Base-by-base conservation (phyloP, 306 rosid genomes). In the Delonix regia region DNA sequence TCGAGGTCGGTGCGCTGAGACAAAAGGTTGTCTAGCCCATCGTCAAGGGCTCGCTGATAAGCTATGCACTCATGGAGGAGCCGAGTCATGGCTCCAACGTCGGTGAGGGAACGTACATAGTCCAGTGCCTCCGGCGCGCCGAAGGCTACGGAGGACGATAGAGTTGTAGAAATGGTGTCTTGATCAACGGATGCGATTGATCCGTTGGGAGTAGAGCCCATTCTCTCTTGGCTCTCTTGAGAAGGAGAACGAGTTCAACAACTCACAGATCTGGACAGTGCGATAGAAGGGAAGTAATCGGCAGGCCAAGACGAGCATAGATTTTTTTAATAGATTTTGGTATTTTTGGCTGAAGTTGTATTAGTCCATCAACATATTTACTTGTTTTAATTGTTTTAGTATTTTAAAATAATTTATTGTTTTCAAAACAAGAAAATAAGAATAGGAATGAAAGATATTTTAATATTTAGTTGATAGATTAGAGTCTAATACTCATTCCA, bases 1-100 rank as follows among this genome's bases (percentile, higher is more conserved):
- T 94, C 97, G 48, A 94, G 95, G 81, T 92, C 94, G 47, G 89
- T 59, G 56, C 92, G 97, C 48, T 88, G 99, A 4, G 95, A 88
- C 48, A 94, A 86, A 77, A 94, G 90, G 45, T 52, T 71, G 63
- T 94, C 97, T 8, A 90, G 97, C 39, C 90, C 86, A 28, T 83
- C 78, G 71, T 94, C 97, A 22, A 85, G 73, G 0, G 86, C 78
- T 34, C 88, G 49, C 63, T 85, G 88, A 48, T 85, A 80, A 7
- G 88, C 88, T 18, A 82, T 85, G 78, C 88, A 85, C 25, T 85
- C 86, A 27, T 82, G 88, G 0, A 85, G 86, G 0, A 82, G 82
- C 6, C 88, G 80, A 42, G 86, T 85, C 77, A 85, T 85, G 4
- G 86, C 77, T 4, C 88, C 88, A 0, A 85, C 85, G 65, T 85